Conservation (phyloP, 129 eudicot genomes). For the Flaveria brownii region DNA sequence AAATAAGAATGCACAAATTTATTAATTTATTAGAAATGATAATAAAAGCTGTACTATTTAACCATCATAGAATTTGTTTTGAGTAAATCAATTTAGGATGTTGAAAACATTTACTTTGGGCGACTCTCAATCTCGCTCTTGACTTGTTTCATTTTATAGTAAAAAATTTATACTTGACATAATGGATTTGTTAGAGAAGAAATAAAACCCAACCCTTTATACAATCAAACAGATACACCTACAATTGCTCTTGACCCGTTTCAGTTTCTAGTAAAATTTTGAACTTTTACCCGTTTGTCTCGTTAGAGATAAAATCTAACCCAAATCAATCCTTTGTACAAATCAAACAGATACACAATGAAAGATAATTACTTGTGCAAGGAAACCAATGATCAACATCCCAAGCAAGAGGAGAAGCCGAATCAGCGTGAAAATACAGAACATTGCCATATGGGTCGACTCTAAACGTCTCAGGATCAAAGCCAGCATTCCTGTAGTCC, state of each 20-base stretch:
- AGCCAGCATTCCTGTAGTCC: slow-evolving; percentile 81
- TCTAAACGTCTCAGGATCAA: slow-evolving; percentile 91
- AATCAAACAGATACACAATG: not conserved
- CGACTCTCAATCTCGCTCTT: not conserved
- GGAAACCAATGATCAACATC: slow-evolving; percentile 97
- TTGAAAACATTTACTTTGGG: not conserved
- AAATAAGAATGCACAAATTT: not conserved
- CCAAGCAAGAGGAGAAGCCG: slow-evolving; percentile 97
- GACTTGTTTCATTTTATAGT: not conserved
- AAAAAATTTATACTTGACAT: not conserved
- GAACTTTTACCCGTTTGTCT: not conserved
- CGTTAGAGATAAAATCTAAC: not conserved
- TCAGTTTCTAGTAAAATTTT: not conserved
- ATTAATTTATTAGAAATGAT: too few species aligned
- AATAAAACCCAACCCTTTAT: not conserved
- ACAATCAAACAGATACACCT: not conserved
- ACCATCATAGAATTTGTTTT: too few species aligned
- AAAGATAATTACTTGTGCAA: slow-evolving; percentile 70
- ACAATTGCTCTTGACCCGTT: not conserved
- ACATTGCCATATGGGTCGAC: slow-evolving; percentile 97
- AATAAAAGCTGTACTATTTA: too few species aligned
- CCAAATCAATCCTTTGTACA: not conserved
- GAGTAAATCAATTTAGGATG: not conserved
- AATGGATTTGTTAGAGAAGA: not conserved
- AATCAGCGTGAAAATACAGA: slow-evolving; percentile 83